These are phyloP conservation scores for barley (Hordeum vulgare) DNA, from an alignment of 176 grass and related monocot species.

Conservation along the genomic window MorexV3_pseudomolecules_assembly NC_058522.1:391935733-391936232, in stretches of 20 bases:
- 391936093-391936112: not conserved
- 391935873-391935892: constrained; percentile 64
- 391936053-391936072: constrained; percentile 88
- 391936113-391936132: not conserved
- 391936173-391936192: not conserved
- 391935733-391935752: constrained; percentile 1
- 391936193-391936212: not conserved
- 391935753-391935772: not conserved
- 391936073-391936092: constrained; percentile 59
- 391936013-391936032: constrained; percentile 57
- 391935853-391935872: constrained; percentile 99
- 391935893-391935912: constrained; percentile 21
- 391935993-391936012: constrained; percentile 94
- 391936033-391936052: constrained; percentile 78
- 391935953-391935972: constrained; percentile 26
- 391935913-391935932: constrained; percentile 9
- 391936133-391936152: not conserved
- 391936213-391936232: not conserved
- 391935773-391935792: not conserved
- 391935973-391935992: constrained; percentile 64
- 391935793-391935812: constrained; percentile 95
- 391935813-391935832: constrained; percentile 96
- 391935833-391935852: constrained; percentile 88
- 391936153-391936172: not conserved
- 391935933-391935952: not conserved